Conservation (phyloP, 148 eudicot species). For the Rhododendron mucronatum region DNA sequence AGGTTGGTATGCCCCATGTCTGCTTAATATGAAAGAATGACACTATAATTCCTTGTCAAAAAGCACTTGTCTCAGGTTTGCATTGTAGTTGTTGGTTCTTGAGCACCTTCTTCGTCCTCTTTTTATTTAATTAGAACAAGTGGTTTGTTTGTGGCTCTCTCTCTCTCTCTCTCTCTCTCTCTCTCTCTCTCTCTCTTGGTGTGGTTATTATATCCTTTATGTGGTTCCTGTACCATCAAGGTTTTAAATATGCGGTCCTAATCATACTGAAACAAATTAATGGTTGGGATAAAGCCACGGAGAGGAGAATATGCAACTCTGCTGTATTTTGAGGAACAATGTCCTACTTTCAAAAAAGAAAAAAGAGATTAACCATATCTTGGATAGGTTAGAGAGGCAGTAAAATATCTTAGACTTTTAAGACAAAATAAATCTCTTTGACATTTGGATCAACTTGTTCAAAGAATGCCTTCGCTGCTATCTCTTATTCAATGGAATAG, state of each 20-base stretch:
- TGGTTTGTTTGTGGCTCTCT: not conserved
- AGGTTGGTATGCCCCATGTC: not conserved
- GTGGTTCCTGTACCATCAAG: not conserved
- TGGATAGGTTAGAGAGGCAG: not conserved
- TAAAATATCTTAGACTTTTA: not conserved
- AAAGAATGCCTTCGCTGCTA: not conserved
- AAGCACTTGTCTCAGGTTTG: not conserved
- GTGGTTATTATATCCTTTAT: not conserved
- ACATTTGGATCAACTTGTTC: not conserved
- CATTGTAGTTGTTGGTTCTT: not conserved
- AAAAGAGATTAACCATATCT: not conserved
- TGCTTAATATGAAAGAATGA: not conserved
- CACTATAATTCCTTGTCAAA: not conserved
- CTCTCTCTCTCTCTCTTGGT: not conserved
- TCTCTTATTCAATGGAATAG: not conserved
- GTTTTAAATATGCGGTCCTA: not conserved
- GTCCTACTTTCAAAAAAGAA: not conserved
- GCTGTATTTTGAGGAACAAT: not conserved
- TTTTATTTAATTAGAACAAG: not conserved
- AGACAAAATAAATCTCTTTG: not conserved
- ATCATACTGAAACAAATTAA: not conserved
- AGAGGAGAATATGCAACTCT: not conserved
- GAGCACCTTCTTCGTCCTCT: not conserved
- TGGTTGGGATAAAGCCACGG: not conserved
- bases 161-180: not conserved